phyloP scores from a whole-genome alignment of 495 filamentous ascomycete genomes.

The Aspergillus affinis region DNA sequence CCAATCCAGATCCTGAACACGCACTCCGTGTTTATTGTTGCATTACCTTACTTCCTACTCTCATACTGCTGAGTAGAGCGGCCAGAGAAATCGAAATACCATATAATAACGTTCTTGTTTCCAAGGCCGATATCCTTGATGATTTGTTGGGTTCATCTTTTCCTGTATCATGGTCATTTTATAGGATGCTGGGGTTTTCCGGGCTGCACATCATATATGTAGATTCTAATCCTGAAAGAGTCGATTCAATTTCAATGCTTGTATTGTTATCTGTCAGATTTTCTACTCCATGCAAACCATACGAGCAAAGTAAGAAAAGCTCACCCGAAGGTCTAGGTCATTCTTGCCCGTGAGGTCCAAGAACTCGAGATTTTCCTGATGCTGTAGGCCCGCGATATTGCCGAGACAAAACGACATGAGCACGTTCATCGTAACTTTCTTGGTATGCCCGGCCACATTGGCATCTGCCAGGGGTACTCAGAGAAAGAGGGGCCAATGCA shows the following conservation, averaged over 20 bases:
- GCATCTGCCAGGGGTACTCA: slow-evolving; percentile 44
- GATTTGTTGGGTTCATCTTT: too few relatives aligned
- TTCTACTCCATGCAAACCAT: neutral
- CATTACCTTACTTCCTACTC: too few relatives aligned
- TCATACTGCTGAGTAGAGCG: too few relatives aligned
- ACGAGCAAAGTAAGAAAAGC: neutral
- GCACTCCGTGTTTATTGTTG: too few relatives aligned
- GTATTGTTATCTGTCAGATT: neutral
- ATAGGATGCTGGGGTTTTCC: too few relatives aligned
- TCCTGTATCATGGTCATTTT: too few relatives aligned
- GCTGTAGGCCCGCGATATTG: slow-evolving; percentile 51
- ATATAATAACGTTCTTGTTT: too few relatives aligned
- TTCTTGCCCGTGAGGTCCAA: slow-evolving; percentile 40
- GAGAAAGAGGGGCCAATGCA: slow-evolving; percentile 36
- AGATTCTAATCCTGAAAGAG: too few relatives aligned
- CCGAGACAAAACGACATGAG: slow-evolving; percentile 61
- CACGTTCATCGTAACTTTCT: slow-evolving; percentile 55
- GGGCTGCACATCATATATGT: too few relatives aligned
- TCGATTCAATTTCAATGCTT: slow-evolving; percentile 2
- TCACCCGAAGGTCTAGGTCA: slow-evolving; percentile 31
- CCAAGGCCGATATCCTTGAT: too few relatives aligned
- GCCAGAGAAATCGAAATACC: too few relatives aligned
- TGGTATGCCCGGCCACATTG: slow-evolving; percentile 51
- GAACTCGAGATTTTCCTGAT: slow-evolving; percentile 32
- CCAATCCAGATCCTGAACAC: too few relatives aligned